Conservation (phyloP, 495 filamentous ascomycete species). For the Podospora didyma region DNA sequence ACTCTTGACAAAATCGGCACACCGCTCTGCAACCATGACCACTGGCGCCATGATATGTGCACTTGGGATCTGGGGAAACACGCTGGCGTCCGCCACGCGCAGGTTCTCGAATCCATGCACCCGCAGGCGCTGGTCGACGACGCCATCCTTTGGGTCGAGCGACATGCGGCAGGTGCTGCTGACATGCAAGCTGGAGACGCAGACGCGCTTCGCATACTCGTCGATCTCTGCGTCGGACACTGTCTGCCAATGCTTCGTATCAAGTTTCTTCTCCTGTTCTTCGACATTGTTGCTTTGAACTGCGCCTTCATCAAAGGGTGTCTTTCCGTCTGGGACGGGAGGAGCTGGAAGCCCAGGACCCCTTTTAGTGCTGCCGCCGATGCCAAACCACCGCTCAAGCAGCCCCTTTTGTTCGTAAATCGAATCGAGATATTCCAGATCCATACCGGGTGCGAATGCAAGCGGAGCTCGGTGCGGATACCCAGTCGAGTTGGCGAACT, state of each 20-base stretch:
- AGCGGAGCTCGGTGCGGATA: conserved; percentile 19
- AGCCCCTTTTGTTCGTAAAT: not conserved
- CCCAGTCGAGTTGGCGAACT: conserved; percentile 11
- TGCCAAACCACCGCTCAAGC: not conserved
- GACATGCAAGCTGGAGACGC: conserved; percentile 17
- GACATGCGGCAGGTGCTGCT: conserved; percentile 27
- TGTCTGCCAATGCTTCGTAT: conserved; percentile 11
- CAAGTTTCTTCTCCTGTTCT: not conserved
- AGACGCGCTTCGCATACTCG: conserved; percentile 13
- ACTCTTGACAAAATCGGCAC: conserved; percentile 45
- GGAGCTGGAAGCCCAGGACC: not conserved
- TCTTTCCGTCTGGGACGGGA: not conserved
- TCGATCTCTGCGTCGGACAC: conserved; percentile 27
- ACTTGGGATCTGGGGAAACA: conserved; percentile 45
- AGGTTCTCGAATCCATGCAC: conserved; percentile 41
- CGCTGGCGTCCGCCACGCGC: conserved; percentile 46
- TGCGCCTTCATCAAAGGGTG: not conserved
- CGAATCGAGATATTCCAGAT: conserved; percentile 11
- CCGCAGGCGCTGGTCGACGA: conserved; percentile 48
- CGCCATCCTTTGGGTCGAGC: conserved; percentile 20
- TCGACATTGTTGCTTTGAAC: not conserved
- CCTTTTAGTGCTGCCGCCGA: too few species aligned
- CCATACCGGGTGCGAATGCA: conserved; percentile 18
- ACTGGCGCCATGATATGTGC: conserved; percentile 44
- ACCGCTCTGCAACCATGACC: conserved; percentile 50